Conservation (phyloP, 768 basidiomycete species). For the Coprinopsis strossmayeri region DNA sequence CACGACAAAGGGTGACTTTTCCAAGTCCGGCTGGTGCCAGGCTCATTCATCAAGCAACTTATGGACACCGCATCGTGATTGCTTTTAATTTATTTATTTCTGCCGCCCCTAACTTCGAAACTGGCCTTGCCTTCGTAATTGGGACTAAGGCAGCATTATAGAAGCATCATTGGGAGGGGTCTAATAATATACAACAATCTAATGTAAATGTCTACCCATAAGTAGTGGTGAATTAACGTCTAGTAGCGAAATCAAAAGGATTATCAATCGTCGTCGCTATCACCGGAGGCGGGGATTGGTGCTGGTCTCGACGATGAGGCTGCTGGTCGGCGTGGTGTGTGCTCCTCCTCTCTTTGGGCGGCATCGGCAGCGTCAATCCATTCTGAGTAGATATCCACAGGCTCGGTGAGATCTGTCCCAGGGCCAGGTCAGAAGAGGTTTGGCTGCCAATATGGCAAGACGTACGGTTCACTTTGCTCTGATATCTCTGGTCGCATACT, state of each 20-base stretch:
- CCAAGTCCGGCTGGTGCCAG: constrained; percentile 3
- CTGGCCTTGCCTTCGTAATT: neutral
- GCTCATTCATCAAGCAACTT: neutral
- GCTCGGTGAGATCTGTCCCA: constrained; percentile 69
- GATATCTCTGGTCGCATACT: constrained; percentile 82
- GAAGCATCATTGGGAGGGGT: neutral
- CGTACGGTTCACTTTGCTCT: constrained; percentile 80
- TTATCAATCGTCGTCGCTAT: constrained; percentile 40
- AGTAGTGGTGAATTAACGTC: neutral
- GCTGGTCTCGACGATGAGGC: constrained; percentile 55
- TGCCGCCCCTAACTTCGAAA: neutral
- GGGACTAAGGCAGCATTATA: neutral
- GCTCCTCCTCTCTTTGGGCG: constrained; percentile 61
- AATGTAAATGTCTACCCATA: neutral
- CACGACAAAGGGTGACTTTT: neutral
- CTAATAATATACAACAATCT: neutral
- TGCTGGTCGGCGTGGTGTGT: constrained; percentile 43
- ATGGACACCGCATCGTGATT: neutral
- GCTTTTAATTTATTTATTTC: neutral
- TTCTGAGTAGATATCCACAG: constrained; percentile 86
- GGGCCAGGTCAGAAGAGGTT: constrained; percentile 7
- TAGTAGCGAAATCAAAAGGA: neutral
- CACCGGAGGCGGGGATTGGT: constrained; percentile 33
- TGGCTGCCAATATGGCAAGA: constrained; percentile 7
- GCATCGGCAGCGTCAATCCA: constrained; percentile 90